Evolutionary conservation across 129 eudicot species (phyloP), one percentile per base, ranked within the genome.

Genomic region (Chrysanthemum seticuspe): DNA sequence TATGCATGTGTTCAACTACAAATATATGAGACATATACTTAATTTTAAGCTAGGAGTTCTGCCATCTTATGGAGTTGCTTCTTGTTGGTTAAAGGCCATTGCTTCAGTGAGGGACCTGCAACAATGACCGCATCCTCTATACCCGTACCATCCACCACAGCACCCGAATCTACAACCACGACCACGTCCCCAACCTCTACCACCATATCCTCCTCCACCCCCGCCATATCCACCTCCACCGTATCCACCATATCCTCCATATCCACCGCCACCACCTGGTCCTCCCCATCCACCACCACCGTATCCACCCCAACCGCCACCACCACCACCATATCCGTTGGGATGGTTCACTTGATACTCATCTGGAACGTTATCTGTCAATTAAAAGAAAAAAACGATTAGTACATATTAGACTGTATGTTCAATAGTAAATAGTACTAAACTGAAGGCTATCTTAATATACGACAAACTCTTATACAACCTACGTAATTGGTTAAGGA

Each of bases 141-240:
- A 61, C 47, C 67, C 19, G 21, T 62, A 53, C 81, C 78, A 55
- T 47, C 73, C 13, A 47, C 83, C 79, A 18, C 84, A 80, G 12
- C 84, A 74, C 51, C 83, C 83, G 8, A 34, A 80, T 61, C 79
- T 68, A 74, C 85, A 81, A 76, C 85, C 81, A 19, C 84, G 64
- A 40, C 78, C 74, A 19, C 76, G 21, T 3, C 73, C 55, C n/a
- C 73, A 14, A 19, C 78, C 66, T 1, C 82, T 65, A 40, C 63
- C 77, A 0, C 82, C 77, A 18, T 25, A 11, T 2, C 80, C 68
- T 3, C 69, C 62, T 3, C 80, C 36, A 29, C 70, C 75, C 0
- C 80, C 74, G 13, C 80, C 76, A 21, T 65, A 71, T 50, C 47
- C 34, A 1, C 76, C 81, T 15, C 81, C 76, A n/a, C 79, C 79